Evolutionary conservation across 106 monocot species (phyloP).

Genomic region (Ottelia alismoides): DNA sequence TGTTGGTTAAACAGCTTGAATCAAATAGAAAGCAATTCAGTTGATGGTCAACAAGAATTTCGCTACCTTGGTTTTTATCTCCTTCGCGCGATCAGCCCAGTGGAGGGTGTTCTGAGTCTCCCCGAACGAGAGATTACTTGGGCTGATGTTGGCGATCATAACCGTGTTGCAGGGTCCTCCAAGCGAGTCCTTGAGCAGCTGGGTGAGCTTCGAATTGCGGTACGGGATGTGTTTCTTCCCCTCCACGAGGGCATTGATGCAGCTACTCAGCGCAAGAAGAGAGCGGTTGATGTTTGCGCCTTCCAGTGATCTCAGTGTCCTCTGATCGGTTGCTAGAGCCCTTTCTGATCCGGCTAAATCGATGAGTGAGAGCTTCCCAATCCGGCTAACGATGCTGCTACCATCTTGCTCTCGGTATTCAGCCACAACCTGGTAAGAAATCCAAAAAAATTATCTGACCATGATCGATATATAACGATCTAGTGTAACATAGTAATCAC

Average conservation of each 20-base stretch:
- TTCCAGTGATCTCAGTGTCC: conserved; percentile 72
- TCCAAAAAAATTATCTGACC: no score
- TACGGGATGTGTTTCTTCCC: conserved; percentile 98
- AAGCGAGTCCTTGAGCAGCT: conserved; percentile 94
- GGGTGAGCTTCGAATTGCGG: conserved; percentile 96
- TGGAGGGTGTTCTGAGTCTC: conserved; percentile 99
- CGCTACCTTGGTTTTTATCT: conserved; percentile 91
- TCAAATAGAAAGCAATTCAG: no score
- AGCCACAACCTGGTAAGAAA: conserved; percentile 41
- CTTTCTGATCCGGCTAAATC: conserved; percentile 94
- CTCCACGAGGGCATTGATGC: conserved; percentile 95
- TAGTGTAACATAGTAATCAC: no score
- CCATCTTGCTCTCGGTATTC: conserved; percentile 46
- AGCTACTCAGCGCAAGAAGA: conserved; percentile 88
- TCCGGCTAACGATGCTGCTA: conserved; percentile 17
- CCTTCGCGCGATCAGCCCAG: conserved; percentile 96
- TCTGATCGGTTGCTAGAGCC: conserved; percentile 81
- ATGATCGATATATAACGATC: no score
- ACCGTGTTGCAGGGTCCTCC: conserved; percentile 86
- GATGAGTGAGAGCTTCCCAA: conserved; percentile 88
- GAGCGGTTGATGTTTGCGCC: conserved; percentile 97
- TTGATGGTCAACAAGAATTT: no score
- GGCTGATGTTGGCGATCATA: conserved; percentile 98
- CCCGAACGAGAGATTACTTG: conserved; percentile 50
- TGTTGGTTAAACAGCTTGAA: no score